phyloP scores from a whole-genome alignment of 768 basidiomycete genomes.

The Boletus pseudo-olivaceus region DNA sequence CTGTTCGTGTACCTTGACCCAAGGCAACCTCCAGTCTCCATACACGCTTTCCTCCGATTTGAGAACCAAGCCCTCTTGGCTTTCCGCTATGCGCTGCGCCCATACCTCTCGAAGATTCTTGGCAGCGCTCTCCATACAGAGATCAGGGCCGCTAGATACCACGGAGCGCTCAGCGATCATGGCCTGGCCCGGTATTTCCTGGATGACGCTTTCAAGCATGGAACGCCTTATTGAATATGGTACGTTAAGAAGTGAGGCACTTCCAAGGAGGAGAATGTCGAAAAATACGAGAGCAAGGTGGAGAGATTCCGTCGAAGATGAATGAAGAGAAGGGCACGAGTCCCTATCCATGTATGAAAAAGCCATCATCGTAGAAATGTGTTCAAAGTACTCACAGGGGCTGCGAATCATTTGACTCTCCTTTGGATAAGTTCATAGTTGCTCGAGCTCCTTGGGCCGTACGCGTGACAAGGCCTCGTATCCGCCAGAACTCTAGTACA shows the following conservation, averaged over 20 bases:
- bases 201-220: conserved; percentile 57
- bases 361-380: neutral
- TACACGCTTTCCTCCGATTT: conserved; percentile 72
- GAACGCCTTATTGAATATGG: conserved; percentile 60
- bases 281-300: conserved; percentile 86
- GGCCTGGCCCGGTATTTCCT: conserved; percentile 52
- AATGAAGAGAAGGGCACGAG: conserved; percentile 41
- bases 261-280: conserved; percentile 73
- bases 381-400: conserved; percentile 14
- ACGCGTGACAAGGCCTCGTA: conserved; percentile 53
- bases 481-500: conserved; percentile 71
- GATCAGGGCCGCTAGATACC: conserved; percentile 32
- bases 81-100: conserved; percentile 45
- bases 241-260: conserved; percentile 47
- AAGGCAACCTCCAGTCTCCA: conserved; percentile 59
- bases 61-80: conserved; percentile 71
- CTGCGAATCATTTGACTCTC: conserved; percentile 19
- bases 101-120: conserved; percentile 44
- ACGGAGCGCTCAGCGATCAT: conserved; percentile 56
- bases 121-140: conserved; percentile 8
- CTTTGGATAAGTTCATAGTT: conserved; percentile 18
- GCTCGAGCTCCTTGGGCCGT: conserved; percentile 56
- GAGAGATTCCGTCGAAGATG: conserved; percentile 38
- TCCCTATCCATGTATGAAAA: conserved; percentile 22
- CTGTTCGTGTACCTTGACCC: conserved; percentile 63